Base-by-base conservation (phyloP, 2,329 filamentous ascomycete genomes). In the Diaporthe helianthi region DNA sequence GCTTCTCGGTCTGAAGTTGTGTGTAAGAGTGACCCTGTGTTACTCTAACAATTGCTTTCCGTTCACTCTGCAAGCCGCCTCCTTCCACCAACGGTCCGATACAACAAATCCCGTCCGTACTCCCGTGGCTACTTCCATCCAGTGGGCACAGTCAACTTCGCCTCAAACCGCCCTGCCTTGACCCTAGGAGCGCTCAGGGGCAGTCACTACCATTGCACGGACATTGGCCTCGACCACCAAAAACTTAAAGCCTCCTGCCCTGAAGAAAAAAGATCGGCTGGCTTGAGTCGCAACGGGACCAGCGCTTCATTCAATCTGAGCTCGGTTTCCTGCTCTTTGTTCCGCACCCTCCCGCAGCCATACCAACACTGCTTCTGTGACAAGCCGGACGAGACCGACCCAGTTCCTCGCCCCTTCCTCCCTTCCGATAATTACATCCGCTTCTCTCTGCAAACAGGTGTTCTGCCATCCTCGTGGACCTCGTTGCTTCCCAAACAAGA, bases 341-440 rank as follows among this genome's bases (percentile, higher is more conserved):
- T 47, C 24, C 65, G 51, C 51, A 38, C 53, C 36, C 44, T 46
- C 51, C 53, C 36, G 36, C 65, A 61, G 29, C 53, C 60, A 64
- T 44, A 63, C 46, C 65, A 53, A 60, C 69, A 67, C 66, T 55
- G 60, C 69, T 71, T 71, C 60, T 65, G 69, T 69, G 54, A 55
- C 51, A 71, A 67, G 36, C 47, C 66, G 54, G 60, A 58, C 26
- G 38, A 65, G 29, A 10, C 51, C 51, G 51, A 15, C 52, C 69
- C 58, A 51, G 69, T 33, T 53, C 22, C 36, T 41, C 52, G 58
- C 46, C 46, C 52, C 55, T 58, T 65, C 41, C 53, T 41, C 52
- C 52, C 58, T 51, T n/a, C 64, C 51, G 64, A 54, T 63, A 63
- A 63, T 49, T 47, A 58, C 52, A 49, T 26, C 44, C 22, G 13